Evolutionary conservation across 225 moss, liverwort and hornwort species (phyloP), one percentile per base, ranked within the genome.

Genomic region (Pseudoscleropodium purum): DNA sequence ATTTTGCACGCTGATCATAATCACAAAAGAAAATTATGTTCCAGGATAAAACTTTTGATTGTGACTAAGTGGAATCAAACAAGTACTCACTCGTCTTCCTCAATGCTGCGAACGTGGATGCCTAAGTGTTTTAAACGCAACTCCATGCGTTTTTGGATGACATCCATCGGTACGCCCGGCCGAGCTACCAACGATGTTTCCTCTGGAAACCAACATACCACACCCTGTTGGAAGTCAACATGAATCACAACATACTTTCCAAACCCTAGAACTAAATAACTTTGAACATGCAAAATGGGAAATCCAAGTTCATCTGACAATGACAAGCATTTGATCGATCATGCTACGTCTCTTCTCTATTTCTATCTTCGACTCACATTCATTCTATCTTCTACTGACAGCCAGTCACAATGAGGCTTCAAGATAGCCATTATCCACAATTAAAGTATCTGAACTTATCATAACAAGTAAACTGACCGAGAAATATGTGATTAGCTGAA

Each of bases 111-210:
- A 79, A 99, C 94, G 60, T 92, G 95, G 89, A 99, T 99, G 89
- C 97, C 96, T 81, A 99, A 83, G 88, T 99, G 95, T 64, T 97
- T 96, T 29, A 99, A 89, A 73, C 99, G 96, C 51, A 94, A 92
- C 90, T 99, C 99, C 99, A 99, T 97, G 87, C 99, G 94, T 85
- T 95, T 95, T 88, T 99, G 96, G 72, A 99, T 96, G 47, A 97
- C 95, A 75, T 97, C 99, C 93, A 99, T 90, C 5, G 99, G 97
- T 36, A 99, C 93, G 64, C 99, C 97, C 36, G 99, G 99, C 52
- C 99, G 94, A 74, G 99, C 99, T 87, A 99, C 99, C 87, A 99
- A 93, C 14, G 99, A 99, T 7, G 99, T 99, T 85, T 99, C 99
- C 95, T 99, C 99, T 99, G 95, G 49, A 92, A 91, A 51, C 77